Evolutionary conservation across 768 basidiomycete species (phyloP).

Genomic region (Hortiboletus campestris): DNA sequence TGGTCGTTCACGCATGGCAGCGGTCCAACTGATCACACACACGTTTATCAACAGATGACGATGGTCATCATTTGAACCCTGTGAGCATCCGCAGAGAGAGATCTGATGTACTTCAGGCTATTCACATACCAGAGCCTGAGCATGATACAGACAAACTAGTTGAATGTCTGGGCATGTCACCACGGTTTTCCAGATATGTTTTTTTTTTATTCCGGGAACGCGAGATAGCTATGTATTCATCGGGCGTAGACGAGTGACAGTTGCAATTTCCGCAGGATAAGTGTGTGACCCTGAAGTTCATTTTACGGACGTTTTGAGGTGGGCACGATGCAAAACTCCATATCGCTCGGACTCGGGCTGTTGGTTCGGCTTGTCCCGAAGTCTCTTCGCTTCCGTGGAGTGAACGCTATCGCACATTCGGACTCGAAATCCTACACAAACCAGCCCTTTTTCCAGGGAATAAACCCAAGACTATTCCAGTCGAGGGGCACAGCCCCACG

Average conservation of each 20-base stretch:
- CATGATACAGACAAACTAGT: neutral
- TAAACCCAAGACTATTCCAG: neutral
- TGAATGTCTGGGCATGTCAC: neutral
- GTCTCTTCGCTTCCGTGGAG: neutral
- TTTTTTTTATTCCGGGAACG: neutral
- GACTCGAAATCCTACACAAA: neutral
- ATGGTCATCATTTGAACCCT: neutral
- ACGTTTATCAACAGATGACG: slow-evolving; percentile 18
- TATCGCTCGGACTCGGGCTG: slow-evolving; percentile 11
- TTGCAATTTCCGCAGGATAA: slow-evolving; percentile 1
- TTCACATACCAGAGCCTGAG: neutral
- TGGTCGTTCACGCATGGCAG: neutral
- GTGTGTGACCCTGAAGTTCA: slow-evolving; percentile 9
- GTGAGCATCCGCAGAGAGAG: neutral
- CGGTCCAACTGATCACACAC: slow-evolving; percentile 9
- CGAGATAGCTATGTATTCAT: slow-evolving; percentile 3
- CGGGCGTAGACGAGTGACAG: slow-evolving; percentile 1
- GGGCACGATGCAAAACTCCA: slow-evolving; percentile 4
- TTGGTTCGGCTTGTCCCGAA: slow-evolving; percentile 5
- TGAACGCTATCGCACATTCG: neutral
- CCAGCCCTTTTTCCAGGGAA: neutral
- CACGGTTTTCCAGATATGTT: slow-evolving; percentile 2
- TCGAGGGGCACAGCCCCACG: neutral
- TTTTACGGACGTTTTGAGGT: slow-evolving; percentile 4
- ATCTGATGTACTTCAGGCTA: neutral